Base-by-base conservation (phyloP, 345 rosid genomes). In the Citropsis articulata region DNA sequence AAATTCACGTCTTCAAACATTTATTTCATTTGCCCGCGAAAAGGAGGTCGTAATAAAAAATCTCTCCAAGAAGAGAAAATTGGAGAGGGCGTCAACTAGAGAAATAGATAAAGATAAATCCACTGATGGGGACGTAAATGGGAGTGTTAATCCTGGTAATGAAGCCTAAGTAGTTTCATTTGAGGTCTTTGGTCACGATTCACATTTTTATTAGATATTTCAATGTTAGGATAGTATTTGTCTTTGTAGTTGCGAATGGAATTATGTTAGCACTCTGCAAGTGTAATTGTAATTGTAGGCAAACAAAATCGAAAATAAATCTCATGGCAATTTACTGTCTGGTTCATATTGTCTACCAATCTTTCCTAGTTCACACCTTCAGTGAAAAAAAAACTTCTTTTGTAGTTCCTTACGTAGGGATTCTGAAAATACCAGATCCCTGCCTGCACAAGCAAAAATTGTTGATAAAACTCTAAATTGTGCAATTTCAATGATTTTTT, bases 11-110 rank as follows among this genome's bases (percentile, higher is more conserved):
- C 67, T 79, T 27, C 78, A 22, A 57, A 57, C 60, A 31, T 79
- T 79, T 75, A 22, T 79, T n/a, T 62, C 82, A 5, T 79, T 73
- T 18, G 77, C 19, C 27, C 61, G 61, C 24, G 62, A 79, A 33
- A 72, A 73, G 59, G 72, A 55, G 14, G 77, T 66, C 30, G 81
- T 48, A 3, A 24, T 16, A 10, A 78, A 73, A 40, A 72, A 45
- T 33, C 22, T 35, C 59, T 64, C 73, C 33, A 73, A 66, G 64
- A 59, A 66, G 42, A 56, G 74, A 60, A 62, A 66, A 68, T 18
- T 56, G 42, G 74, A 77, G 60, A 21, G 35, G 33, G 36, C 18
- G 6, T 73, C 68, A 38, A 33, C 24, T 35, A 4, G 28, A 72
- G 56, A 18, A 27, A 31, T 6, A 71, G 50, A 22, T 6, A 48